Conservation (phyloP, 441 rosid genomes). For the Adansonia rubrostipa region DNA sequence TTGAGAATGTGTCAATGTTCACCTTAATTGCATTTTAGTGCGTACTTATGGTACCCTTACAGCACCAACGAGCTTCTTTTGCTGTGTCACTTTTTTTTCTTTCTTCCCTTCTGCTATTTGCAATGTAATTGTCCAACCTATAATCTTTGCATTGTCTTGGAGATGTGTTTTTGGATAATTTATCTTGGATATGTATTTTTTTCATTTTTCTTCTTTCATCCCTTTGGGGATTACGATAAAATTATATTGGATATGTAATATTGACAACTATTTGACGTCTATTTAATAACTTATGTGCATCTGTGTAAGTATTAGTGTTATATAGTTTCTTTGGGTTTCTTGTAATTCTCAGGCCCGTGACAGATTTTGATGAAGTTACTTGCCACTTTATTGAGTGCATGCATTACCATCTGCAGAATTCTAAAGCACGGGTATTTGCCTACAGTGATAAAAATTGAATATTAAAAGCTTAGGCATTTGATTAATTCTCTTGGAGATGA, state of each 20-base stretch:
- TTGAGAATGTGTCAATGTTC: not conserved
- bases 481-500: not conserved
- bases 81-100: not conserved
- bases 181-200: too few relatives aligned
- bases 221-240: too few relatives aligned
- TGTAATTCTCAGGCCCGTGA: slow-evolving; percentile 63
- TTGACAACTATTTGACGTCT: not conserved
- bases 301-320: not conserved
- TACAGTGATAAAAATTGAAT: slow-evolving; percentile 5
- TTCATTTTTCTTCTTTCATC: too few relatives aligned
- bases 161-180: not conserved
- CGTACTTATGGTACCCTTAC: not conserved
- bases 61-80: not conserved
- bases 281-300: slow-evolving; percentile 10
- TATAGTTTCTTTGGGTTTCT: slow-evolving; percentile 15
- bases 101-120: not conserved
- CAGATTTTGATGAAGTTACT: slow-evolving; percentile 78
- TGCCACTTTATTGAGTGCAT: slow-evolving; percentile 89
- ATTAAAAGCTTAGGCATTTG: slow-evolving; percentile 8
- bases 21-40: slow-evolving; percentile 19
- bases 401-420: slow-evolving; percentile 59
- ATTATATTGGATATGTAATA: not conserved
- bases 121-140: not conserved
- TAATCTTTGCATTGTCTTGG: not conserved
- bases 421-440: slow-evolving; percentile 60